Evolutionary conservation across 2,329 filamentous ascomycete genomes (phyloP).

Genomic region (Torrubiella hemipterigena): DNA sequence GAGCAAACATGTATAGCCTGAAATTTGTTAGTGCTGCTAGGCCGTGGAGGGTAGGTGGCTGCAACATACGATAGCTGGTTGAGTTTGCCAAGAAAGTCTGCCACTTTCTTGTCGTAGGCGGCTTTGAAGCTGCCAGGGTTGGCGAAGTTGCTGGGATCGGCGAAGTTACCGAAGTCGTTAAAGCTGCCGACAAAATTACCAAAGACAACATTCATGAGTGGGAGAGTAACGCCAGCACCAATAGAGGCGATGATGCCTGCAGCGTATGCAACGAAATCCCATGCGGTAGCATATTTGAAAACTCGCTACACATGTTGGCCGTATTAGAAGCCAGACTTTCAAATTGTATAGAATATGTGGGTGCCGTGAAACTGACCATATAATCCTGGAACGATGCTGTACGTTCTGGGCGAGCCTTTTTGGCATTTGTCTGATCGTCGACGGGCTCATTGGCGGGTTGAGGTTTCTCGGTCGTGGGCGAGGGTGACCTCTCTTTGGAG

Average conservation of each 20-base stretch:
- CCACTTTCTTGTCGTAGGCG: too few species aligned
- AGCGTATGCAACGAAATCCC: conserved; percentile 37
- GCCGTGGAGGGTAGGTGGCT: not conserved
- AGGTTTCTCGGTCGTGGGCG: not conserved
- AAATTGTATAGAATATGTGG: too few species aligned
- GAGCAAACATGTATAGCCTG: conserved; percentile 1
- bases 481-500: not conserved
- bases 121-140: too few species aligned
- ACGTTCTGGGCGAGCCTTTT: conserved; percentile 22
- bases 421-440: conserved; percentile 2
- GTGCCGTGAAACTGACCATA: too few species aligned
- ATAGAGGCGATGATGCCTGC: conserved; percentile 34
- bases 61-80: conserved; percentile 6
- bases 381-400: conserved; percentile 30
- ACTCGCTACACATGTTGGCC: conserved; percentile 35
- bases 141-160: too few species aligned
- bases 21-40: not conserved
- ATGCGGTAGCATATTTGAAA: conserved; percentile 40
- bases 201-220: conserved; percentile 48
- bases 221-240: conserved; percentile 41
- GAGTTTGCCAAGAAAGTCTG: too few species aligned
- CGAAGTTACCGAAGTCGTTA: conserved; percentile 24
- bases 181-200: conserved; percentile 40
- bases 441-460: not conserved
- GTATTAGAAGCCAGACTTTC: too few species aligned